Evolutionary conservation across 1,284 basidiomycete genomes (phyloP).

Genomic region (Mycena sp.): DNA sequence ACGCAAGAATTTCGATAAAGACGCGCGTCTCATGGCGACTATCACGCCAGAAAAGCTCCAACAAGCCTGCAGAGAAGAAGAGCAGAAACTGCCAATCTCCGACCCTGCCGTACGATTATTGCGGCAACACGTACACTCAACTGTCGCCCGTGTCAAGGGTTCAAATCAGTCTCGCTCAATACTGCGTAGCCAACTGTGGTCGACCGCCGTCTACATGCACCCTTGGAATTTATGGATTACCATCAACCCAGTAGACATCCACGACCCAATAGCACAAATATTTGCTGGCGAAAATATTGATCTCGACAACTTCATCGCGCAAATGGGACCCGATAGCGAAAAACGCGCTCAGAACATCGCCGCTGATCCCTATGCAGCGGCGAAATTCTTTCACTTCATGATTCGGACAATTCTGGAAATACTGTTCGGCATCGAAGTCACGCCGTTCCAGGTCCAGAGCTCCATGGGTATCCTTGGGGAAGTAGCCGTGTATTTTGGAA

Average conservation of each 20-base stretch:
- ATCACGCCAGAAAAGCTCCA: constrained; percentile 29
- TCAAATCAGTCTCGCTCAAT: constrained; percentile 16
- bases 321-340: constrained; percentile 38
- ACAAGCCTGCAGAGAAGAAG: constrained; percentile 32
- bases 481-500: constrained; percentile 35
- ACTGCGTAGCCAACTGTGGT: constrained; percentile 26
- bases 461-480: constrained; percentile 33
- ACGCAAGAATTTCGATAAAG: constrained; percentile 26
- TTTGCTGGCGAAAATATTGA: constrained; percentile 50
- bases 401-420: constrained; percentile 37
- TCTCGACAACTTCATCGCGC: constrained; percentile 42
- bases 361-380: constrained; percentile 47
- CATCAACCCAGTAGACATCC: constrained; percentile 21
- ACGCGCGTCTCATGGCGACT: constrained; percentile 9
- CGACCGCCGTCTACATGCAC: background rate
- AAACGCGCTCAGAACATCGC: constrained; percentile 44
- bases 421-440: constrained; percentile 38
- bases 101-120: constrained; percentile 24
- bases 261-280: constrained; percentile 41
- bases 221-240: constrained; percentile 24
- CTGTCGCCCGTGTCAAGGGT: constrained; percentile 15
- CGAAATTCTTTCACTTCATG: constrained; percentile 49
- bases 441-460: background rate
- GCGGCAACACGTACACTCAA: constrained; percentile 19
- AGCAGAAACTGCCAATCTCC: constrained; percentile 4